Evolutionary conservation across 164 flowering plant species (phyloP).

Genomic region (Warburgia ugandensis): DNA sequence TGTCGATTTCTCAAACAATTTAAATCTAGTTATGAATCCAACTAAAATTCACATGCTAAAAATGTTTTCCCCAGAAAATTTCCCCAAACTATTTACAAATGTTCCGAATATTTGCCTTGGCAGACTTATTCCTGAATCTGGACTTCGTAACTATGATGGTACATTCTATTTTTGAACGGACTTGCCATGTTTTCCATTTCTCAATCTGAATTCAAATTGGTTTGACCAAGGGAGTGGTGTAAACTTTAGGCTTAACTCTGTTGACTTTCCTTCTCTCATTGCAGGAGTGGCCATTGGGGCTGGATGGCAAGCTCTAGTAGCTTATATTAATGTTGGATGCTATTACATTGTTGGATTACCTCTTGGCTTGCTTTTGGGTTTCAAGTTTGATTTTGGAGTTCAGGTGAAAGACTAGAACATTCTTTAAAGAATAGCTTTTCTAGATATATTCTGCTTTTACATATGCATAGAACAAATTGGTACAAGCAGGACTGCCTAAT

Average conservation of each 20-base stretch:
- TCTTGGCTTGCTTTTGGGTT: slow-evolving; percentile 41
- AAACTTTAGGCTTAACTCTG: too few relatives aligned
- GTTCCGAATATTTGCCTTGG: too few relatives aligned
- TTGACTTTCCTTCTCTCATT: too few relatives aligned
- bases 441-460: background rate
- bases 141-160: background rate
- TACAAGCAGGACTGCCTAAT: background rate
- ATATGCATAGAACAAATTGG: background rate
- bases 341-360: slow-evolving; percentile 54
- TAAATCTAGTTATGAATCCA: too few relatives aligned
- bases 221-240: background rate
- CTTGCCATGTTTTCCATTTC: background rate
- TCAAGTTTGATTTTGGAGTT: slow-evolving; percentile 14
- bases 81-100: too few relatives aligned
- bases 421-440: background rate
- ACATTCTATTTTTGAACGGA: background rate
- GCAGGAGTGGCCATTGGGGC: slow-evolving; percentile 76
- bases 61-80: background rate
- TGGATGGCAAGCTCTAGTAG: slow-evolving; percentile 66
- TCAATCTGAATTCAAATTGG: background rate
- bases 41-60: too few relatives aligned
- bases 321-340: slow-evolving; percentile 71
- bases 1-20: too few relatives aligned
- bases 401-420: background rate
- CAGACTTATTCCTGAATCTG: background rate